Percentiles rank a stretch among this genome's conserved stretches.
phyloP scores from a whole-genome alignment of 1,284 basidiomycete species.

The Ceratobasidium sp. region DNA sequence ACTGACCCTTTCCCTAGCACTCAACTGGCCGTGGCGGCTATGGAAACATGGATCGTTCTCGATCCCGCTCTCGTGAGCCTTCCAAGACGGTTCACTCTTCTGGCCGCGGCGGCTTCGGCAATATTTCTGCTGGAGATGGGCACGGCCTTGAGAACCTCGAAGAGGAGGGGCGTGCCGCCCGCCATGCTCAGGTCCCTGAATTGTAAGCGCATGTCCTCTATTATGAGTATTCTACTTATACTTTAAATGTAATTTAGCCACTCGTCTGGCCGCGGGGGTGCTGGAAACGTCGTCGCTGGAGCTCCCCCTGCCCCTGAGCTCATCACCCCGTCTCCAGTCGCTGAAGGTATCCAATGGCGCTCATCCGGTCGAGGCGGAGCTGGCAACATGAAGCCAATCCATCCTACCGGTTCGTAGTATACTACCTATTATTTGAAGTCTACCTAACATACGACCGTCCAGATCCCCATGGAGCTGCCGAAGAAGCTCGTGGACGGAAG shows the following conservation, averaged over 20 bases:
- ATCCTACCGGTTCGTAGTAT: conserved; percentile 11
- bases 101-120: conserved; percentile 48
- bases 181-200: conserved; percentile 48
- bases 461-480: conserved; percentile 17
- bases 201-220: conserved; percentile 29
- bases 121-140: conserved; percentile 49
- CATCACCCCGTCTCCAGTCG: conserved; percentile 41
- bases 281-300: conserved; percentile 57
- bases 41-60: conserved; percentile 61
- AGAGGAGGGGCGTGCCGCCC: conserved; percentile 59
- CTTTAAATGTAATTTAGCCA: conserved; percentile 54
- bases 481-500: conserved; percentile 38
- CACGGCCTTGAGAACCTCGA: conserved; percentile 47
- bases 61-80: conserved; percentile 44
- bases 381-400: conserved; percentile 29
- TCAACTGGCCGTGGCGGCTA: conserved; percentile 70
- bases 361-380: conserved; percentile 36
- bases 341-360: conserved; percentile 23
- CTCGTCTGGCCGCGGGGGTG: conserved; percentile 71
- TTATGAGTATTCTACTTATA: conserved; percentile 5
- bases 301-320: not conserved
- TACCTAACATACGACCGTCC: not conserved
- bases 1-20: conserved; percentile 49
- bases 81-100: conserved; percentile 41
- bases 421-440: not conserved